These are phyloP conservation scores for Terfezia boudieri DNA, from an alignment of 495 filamentous ascomycete genomes.

Conservation along the genomic window DNA sequence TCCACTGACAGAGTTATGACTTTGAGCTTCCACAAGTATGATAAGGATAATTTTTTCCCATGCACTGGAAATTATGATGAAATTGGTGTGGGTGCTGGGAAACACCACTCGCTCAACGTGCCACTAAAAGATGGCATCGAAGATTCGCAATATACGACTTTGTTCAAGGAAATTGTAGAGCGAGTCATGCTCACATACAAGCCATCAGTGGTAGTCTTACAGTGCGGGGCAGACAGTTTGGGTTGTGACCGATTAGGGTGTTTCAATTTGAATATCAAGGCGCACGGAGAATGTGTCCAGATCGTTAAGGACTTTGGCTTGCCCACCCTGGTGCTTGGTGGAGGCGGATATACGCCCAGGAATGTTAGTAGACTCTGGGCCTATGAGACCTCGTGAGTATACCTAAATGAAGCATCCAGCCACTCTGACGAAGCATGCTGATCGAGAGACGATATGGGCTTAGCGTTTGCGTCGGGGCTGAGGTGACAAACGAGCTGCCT, in stretches of 20 bases:
- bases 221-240: slow-evolving; percentile 89
- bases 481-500: slow-evolving; percentile 54
- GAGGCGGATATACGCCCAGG: slow-evolving; percentile 90
- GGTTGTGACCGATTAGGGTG: slow-evolving; percentile 81
- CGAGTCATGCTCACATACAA: slow-evolving; percentile 52
- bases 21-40: slow-evolving; percentile 89
- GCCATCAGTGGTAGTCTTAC: slow-evolving; percentile 74
- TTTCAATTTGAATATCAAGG: slow-evolving; percentile 89
- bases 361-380: slow-evolving; percentile 95
- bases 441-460: too few species aligned
- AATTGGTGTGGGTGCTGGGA: slow-evolving; percentile 78
- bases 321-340: slow-evolving; percentile 74
- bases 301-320: slow-evolving; percentile 58
- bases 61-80: slow-evolving; percentile 91
- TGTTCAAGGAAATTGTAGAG: slow-evolving; percentile 64
- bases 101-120: slow-evolving; percentile 92
- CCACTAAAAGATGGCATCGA: slow-evolving; percentile 92
- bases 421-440: too few species aligned
- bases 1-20: slow-evolving; percentile 98
- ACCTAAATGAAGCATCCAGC: background rate
- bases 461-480: slow-evolving; percentile 59
- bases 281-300: slow-evolving; percentile 75
- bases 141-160: slow-evolving; percentile 65
- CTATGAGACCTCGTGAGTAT: slow-evolving; percentile 45
- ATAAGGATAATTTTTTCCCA: slow-evolving; percentile 80